phyloP scores from a whole-genome alignment of 2,329 filamentous ascomycete species.

The Bipolaris gigantea region DNA sequence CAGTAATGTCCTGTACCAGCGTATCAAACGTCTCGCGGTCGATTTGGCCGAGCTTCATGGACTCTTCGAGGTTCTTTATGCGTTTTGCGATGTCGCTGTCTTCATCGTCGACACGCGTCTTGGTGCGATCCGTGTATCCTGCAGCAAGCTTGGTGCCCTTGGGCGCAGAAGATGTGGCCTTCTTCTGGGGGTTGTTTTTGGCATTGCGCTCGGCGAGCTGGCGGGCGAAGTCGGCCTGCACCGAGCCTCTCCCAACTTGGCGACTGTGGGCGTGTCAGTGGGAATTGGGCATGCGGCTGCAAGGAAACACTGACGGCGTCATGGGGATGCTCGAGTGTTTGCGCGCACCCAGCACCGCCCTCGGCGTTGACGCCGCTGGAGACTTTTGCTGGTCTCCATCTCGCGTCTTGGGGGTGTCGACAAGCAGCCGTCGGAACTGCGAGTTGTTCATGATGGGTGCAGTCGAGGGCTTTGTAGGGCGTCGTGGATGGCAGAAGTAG shows the following conservation, averaged over 20 bases:
- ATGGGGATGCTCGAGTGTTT: slow-evolving; percentile 83
- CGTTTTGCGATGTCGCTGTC: slow-evolving; percentile 63
- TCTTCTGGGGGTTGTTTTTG: slow-evolving; percentile 62
- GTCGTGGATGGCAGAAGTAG: slow-evolving; percentile 7
- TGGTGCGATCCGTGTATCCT: slow-evolving; percentile 83
- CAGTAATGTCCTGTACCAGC: slow-evolving; percentile 73
- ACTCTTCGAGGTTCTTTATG: slow-evolving; percentile 77
- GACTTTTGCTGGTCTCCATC: slow-evolving; percentile 32
- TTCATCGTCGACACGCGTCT: slow-evolving; percentile 58
- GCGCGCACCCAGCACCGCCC: slow-evolving; percentile 69
- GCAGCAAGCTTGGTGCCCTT: slow-evolving; percentile 78
- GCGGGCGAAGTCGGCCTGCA: slow-evolving; percentile 72
- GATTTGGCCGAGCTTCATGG: slow-evolving; percentile 81
- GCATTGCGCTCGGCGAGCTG: slow-evolving; percentile 76
- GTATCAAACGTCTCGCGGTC: slow-evolving; percentile 77
- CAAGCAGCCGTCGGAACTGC: slow-evolving; percentile 79
- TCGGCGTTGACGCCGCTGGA: slow-evolving; percentile 34
- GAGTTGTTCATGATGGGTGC: slow-evolving; percentile 79
- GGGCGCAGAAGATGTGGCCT: slow-evolving; percentile 75
- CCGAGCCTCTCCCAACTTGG: slow-evolving; percentile 57
- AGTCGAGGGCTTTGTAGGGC: neutral
- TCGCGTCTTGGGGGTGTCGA: slow-evolving; percentile 51
- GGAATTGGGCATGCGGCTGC: neutral
- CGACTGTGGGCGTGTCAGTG: slow-evolving; percentile 55
- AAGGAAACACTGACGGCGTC: slow-evolving; percentile 71